Base-by-base conservation (phyloP, 331 rosid genomes). In the Quercus tomentella region DNA sequence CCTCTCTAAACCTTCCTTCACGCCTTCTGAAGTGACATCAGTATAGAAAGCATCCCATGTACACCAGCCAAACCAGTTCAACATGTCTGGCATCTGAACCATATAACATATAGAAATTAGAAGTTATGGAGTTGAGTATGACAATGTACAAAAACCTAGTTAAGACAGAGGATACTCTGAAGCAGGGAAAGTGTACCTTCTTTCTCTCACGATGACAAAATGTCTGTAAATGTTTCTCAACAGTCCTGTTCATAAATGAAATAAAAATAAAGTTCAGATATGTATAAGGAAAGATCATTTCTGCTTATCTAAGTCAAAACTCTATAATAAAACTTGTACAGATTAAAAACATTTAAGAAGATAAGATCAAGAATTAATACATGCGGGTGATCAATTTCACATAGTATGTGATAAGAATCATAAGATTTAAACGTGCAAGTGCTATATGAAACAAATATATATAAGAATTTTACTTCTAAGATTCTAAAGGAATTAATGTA, bases 1-100 rank as follows among this genome's bases (percentile, higher is more conserved):
- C 98, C 98, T 91, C 21, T 83, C 73, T 51, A 93, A 78, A 45
- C 98, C 98, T 75, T 87, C 79, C 84, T 91, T 89, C 65, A 93
- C 95, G 15, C 91, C 96, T 52, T 91, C 93, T 5, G 95, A 87
- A 79, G 85, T 80, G 56, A 93, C 93, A 33, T 80, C 86, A 10
- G 98, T 93, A 76, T 93, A 93, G 86, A 91, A 93, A 79, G 98
- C 98, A 78, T 93, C 97, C 98, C 98, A 93, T 22, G 97, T 91
- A 61, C 96, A 93, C 97, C 96, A 95, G 12, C 97, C 98, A 80
- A 94, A 90, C 97, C 97, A 94, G 86, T 92, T 87, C 89, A 94
- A 74, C 76, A 91, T 79, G 85, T 91, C 97, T 54, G 98, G 98
- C 97, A 94, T 89, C 98, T 94, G 84, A 72, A 84, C 20, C 60